phyloP scores from a whole-genome alignment of 2,329 filamentous ascomycete species.

The Claviceps digitariae region DNA sequence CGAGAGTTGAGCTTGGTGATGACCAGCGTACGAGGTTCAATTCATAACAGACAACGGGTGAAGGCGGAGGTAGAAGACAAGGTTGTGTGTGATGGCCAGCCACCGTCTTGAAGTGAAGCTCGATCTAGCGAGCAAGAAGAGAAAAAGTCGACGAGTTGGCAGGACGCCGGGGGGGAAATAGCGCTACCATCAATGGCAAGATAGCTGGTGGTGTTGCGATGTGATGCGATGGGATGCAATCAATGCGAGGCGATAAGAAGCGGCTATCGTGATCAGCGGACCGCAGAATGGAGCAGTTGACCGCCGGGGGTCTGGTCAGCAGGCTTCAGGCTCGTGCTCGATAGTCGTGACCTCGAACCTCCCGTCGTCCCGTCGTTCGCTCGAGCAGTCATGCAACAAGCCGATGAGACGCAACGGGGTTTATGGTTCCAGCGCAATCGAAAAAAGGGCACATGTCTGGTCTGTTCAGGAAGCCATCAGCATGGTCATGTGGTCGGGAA shows the following conservation, averaged over 20 bases:
- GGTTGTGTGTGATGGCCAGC: neutral
- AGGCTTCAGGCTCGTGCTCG: too few relatives aligned
- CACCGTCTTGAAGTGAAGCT: constrained; percentile 2
- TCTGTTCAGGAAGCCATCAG: constrained; percentile 2
- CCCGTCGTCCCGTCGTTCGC: neutral
- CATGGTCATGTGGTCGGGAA: constrained; percentile 6
- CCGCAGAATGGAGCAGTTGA: constrained; percentile 2
- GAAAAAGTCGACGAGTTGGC: neutral
- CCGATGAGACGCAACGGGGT: neutral
- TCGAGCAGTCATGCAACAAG: neutral
- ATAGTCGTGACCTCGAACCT: too few relatives aligned
- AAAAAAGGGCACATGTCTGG: constrained; percentile 4
- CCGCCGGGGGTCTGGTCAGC: constrained; percentile 7
- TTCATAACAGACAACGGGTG: too few relatives aligned
- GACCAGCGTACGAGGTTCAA: neutral
- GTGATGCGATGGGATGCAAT: neutral
- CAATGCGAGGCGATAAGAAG: constrained; percentile 1
- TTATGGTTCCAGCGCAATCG: constrained; percentile 1
- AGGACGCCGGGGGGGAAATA: neutral
- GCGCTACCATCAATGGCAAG: neutral
- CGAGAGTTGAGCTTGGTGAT: neutral
- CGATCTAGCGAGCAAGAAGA: constrained; percentile 3
- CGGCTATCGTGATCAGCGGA: constrained; percentile 7
- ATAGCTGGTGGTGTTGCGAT: neutral
- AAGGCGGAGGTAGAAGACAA: neutral